A percentile compares a stretch with the other conserved stretches of the same genome.
phyloP scores from a whole-genome alignment of 495 filamentous ascomycete genomes.

The Cryomyces antarcticus region DNA sequence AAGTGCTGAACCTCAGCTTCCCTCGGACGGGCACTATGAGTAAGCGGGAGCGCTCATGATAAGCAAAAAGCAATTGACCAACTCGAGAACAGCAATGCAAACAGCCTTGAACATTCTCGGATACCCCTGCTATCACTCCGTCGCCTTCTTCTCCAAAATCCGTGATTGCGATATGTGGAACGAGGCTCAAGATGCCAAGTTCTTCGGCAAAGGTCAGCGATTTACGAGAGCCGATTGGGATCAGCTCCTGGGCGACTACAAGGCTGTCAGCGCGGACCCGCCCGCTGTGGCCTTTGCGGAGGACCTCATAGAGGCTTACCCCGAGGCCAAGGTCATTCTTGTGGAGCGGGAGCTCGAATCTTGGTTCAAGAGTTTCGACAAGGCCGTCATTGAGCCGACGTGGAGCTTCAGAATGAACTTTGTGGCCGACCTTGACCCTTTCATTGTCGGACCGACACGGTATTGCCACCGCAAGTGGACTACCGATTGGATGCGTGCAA shows the following conservation, averaged over 20 bases:
- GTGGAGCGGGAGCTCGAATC: conserved; percentile 39
- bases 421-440: not conserved
- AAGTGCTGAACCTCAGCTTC: not conserved
- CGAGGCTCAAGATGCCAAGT: conserved; percentile 1
- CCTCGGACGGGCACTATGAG: not conserved
- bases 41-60: not conserved
- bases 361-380: conserved; percentile 27
- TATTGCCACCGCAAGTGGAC: not conserved
- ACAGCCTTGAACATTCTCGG: not conserved
- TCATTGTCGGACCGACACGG: not conserved
- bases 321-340: conserved; percentile 48
- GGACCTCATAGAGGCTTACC: conserved; percentile 48
- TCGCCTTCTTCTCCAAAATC: not conserved
- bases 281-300: conserved; percentile 43
- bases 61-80: not conserved
- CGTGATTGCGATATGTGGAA: conserved; percentile 1
- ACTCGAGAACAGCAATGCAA: not conserved
- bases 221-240: conserved; percentile 6
- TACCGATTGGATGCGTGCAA: not conserved
- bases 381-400: not conserved
- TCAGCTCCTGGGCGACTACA: conserved; percentile 1
- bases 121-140: not conserved
- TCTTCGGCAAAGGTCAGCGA: not conserved
- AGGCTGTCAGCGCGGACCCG: conserved; percentile 41
- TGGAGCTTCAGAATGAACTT: not conserved